phyloP scores from a whole-genome alignment of 2,329 filamentous ascomycete species.

The Chaetomium strumarium region DNA sequence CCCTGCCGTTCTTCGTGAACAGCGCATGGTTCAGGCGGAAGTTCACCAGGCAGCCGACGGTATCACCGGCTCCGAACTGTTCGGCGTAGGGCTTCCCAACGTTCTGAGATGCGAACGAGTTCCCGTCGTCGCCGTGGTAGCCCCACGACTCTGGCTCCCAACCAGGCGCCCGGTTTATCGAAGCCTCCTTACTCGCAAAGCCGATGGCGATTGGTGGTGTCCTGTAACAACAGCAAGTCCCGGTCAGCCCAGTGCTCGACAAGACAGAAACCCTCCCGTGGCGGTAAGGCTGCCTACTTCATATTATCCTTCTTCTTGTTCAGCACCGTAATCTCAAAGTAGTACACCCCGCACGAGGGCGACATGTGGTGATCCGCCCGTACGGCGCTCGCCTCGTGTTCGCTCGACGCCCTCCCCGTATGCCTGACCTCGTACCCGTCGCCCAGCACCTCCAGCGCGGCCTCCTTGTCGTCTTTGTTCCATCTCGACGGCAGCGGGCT shows the following conservation, averaged over 20 bases:
- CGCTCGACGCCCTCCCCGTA: conserved; percentile 43
- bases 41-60: conserved; percentile 61
- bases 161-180: conserved; percentile 52
- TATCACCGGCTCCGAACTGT: conserved; percentile 50
- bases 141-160: conserved; percentile 66
- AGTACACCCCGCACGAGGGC: conserved; percentile 85
- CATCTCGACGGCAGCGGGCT: conserved; percentile 73
- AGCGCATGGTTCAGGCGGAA: conserved; percentile 60
- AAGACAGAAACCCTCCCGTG: background rate
- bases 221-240: conserved; percentile 30
- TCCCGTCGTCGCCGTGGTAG: conserved; percentile 64
- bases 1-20: conserved; percentile 60
- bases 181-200: conserved; percentile 50
- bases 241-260: conserved; percentile 9
- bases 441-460: conserved; percentile 64
- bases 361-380: conserved; percentile 85
- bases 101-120: conserved; percentile 52
- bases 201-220: conserved; percentile 55
- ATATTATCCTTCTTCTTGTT: conserved; percentile 41
- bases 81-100: conserved; percentile 53
- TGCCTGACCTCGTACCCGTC: conserved; percentile 69
- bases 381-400: conserved; percentile 74
- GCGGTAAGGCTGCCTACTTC: conserved; percentile 41
- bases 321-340: conserved; percentile 66
- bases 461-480: conserved; percentile 72